Base-by-base conservation (phyloP, 257 asterid species). In the Solanum piurae region DNA sequence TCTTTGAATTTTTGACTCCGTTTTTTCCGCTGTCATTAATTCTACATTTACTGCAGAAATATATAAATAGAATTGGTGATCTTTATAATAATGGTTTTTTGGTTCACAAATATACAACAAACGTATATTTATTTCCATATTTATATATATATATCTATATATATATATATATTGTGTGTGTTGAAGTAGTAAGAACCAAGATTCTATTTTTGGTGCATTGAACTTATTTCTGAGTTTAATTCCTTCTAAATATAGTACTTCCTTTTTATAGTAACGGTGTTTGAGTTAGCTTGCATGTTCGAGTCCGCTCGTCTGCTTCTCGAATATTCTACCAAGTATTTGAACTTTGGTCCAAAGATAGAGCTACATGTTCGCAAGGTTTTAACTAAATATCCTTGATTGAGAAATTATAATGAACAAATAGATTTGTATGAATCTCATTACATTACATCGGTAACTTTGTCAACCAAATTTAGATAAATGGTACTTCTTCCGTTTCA, bases 1-100 rank as follows among this genome's bases (percentile, higher is more conserved):
- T 72, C 42, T 33, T 83, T 73, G 87, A 55, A 29, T 84, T 23
- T 33, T 88, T 90, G 84, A 88, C 83, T 74, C 92, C 89, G 69
- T 52, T 74, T 23, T 68, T 87, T 84, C 37, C 82, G 87, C 66
- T 90, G 20, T 69, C 86, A 69, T 34, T 76, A 71, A 72, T 72
- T 69, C 86, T 21, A 87, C 75, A 37, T 14, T 25, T 40, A 44
- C 85, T 79, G 40, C 58, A 23, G 12, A 76, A 25, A 77, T 77
- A 77, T 77, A 46, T 77, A 18, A 37, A 73, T 49, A 64, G 16
- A 42, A 86, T 69, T 86, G 85, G 36, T 6, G 55, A 86, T 80
- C 27, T 75, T 55, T 38, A 83, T 38, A 46, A 25, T 77, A 25
- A 64, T 60, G 36, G 25, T 58, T 77, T 87, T 52, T 77, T 38